Percentiles rank a stretch among this genome's conserved stretches.
Evolutionary conservation across 1,139 yeast species (phyloP).

Genomic region (Kodamaea suecica): DNA sequence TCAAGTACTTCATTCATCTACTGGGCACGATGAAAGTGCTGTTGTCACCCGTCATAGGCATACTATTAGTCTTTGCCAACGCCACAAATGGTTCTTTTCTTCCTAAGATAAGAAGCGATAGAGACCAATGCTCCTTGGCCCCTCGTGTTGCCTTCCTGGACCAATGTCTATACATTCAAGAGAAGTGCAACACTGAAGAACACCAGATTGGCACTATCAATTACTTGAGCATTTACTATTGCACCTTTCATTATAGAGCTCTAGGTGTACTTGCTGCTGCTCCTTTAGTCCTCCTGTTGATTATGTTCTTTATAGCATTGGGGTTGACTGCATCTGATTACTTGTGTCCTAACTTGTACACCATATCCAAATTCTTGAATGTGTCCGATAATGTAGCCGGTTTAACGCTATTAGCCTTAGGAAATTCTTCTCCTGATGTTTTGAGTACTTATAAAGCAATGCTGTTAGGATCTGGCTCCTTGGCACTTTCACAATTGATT

Average conservation of each 20-base stretch:
- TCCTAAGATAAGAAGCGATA: constrained; percentile 1
- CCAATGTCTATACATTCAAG: constrained; percentile 43
- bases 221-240: constrained; percentile 20
- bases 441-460: constrained; percentile 81
- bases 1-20: no score
- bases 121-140: constrained; percentile 13
- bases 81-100: not conserved
- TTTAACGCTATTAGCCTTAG: constrained; percentile 80
- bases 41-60: not conserved
- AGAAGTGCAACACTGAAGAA: constrained; percentile 38
- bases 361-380: constrained; percentile 56
- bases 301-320: constrained; percentile 53
- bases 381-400: constrained; percentile 83
- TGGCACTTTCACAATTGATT: constrained; percentile 83
- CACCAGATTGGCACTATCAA: constrained; percentile 18
- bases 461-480: constrained; percentile 59
- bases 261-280: constrained; percentile 6
- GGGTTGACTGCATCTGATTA: constrained; percentile 76
- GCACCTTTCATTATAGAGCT: constrained; percentile 9
- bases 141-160: constrained; percentile 23
- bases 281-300: constrained; percentile 25
- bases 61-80: not conserved
- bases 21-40: not conserved
- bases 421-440: constrained; percentile 91
- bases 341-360: constrained; percentile 68